Conservation (phyloP, 1,284 basidiomycete genomes). For the Takashimella koratensis region DNA sequence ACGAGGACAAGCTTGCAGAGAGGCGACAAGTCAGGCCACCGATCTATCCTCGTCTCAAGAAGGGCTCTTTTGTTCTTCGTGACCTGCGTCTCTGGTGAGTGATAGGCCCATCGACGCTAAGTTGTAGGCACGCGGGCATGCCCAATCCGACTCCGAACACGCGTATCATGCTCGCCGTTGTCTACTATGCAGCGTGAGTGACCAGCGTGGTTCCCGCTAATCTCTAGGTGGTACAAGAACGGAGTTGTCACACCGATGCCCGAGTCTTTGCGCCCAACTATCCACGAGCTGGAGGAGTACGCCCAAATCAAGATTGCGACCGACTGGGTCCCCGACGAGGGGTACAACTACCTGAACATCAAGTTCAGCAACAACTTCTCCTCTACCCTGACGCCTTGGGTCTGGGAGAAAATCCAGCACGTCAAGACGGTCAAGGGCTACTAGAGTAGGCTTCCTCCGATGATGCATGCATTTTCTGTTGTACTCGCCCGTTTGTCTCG, state of each 20-base stretch:
- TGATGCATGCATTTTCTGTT: too few species aligned
- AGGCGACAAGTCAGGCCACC: too few species aligned
- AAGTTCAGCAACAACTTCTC: conserved; percentile 14
- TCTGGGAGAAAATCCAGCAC: conserved; percentile 6
- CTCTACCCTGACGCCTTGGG: conserved; percentile 6
- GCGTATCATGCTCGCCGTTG: too few species aligned
- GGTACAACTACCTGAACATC: conserved; percentile 10
- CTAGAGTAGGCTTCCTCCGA: too few species aligned
- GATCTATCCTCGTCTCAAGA: too few species aligned
- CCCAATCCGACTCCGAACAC: too few species aligned
- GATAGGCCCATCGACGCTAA: too few species aligned
- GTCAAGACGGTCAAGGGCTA: conserved; percentile 6
- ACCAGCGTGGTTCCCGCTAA: neutral
- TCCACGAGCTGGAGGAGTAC: conserved; percentile 10
- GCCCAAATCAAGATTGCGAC: conserved; percentile 9
- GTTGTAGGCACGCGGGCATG: too few species aligned
- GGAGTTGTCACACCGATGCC: conserved; percentile 3
- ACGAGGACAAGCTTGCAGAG: too few species aligned
- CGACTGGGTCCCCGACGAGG: conserved; percentile 15
- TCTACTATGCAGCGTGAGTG: conserved; percentile 13
- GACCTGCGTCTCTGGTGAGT: too few species aligned
- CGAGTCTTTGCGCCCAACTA: conserved; percentile 5
- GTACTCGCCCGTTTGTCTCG: too few species aligned
- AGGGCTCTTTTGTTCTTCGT: too few species aligned
- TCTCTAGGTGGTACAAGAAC: conserved; percentile 16